A percentile compares a stretch with the other conserved stretches of the same genome.
Conservation (phyloP, 2,329 filamentous ascomycete species). For the Cercospora beticola region DNA sequence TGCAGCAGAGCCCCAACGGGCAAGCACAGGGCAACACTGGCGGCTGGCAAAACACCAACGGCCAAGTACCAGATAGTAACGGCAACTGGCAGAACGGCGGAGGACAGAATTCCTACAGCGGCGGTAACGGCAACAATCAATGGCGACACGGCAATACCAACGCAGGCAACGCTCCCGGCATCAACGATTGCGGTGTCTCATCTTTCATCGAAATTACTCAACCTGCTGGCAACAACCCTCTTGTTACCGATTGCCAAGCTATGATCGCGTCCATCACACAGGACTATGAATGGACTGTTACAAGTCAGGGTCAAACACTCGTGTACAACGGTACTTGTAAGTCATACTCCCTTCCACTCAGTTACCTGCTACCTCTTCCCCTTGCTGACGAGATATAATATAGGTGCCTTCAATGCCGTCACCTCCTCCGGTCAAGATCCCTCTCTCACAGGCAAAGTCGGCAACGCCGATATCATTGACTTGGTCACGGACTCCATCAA, state of each 20-base stretch:
- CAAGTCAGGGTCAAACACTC: background rate
- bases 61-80: background rate
- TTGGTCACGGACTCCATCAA: background rate
- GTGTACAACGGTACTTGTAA: background rate
- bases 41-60: background rate
- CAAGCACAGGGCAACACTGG: background rate
- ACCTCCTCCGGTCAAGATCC: background rate
- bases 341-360: background rate
- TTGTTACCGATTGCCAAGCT: background rate
- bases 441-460: background rate
- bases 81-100: background rate
- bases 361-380: too few species aligned
- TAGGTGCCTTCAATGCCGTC: background rate
- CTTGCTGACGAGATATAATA: background rate
- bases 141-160: background rate
- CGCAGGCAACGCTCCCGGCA: background rate
- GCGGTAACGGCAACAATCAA: background rate
- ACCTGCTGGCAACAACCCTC: background rate
- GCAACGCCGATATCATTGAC: background rate
- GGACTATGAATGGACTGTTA: background rate
- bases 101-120: background rate
- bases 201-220: background rate
- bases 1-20: background rate
- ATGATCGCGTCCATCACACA: background rate
- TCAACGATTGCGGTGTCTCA: background rate